These are phyloP conservation scores for Citrus glauca DNA, from an alignment of 345 rosid species.

Conservation along the genomic window DNA sequence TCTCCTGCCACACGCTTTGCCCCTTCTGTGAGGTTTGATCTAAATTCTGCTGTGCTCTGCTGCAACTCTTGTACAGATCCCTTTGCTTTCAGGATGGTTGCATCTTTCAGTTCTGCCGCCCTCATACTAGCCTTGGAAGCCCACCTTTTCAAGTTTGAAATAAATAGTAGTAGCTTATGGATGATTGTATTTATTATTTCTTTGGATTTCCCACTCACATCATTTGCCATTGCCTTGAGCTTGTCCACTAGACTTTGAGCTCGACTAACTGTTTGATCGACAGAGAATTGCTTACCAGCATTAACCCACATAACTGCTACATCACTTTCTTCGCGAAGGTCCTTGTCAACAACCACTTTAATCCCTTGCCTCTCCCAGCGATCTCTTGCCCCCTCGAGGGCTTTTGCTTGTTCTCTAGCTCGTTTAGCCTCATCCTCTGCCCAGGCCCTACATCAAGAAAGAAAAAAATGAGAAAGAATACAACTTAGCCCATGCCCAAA, in stretches of 20 bases:
- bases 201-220: constrained; percentile 49
- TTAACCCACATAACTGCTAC: constrained; percentile 56
- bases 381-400: constrained; percentile 80
- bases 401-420: constrained; percentile 76
- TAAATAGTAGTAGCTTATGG: constrained; percentile 37
- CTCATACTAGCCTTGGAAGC: constrained; percentile 18
- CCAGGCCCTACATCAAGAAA: constrained; percentile 60
- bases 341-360: constrained; percentile 73
- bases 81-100: constrained; percentile 28
- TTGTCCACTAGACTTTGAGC: constrained; percentile 48
- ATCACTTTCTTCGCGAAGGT: constrained; percentile 64
- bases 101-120: constrained; percentile 27
- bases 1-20: constrained; percentile 57
- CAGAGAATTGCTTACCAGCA: constrained; percentile 46
- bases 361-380: constrained; percentile 86
- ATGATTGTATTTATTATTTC: constrained; percentile 46
- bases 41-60: constrained; percentile 46
- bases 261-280: constrained; percentile 54
- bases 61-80: constrained; percentile 49
- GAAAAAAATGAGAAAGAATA: neutral
- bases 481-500: neutral
- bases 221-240: constrained; percentile 55
- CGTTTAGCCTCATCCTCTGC: constrained; percentile 92
- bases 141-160: constrained; percentile 47
- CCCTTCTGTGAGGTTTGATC: constrained; percentile 48